phyloP scores from a whole-genome alignment of 169 alveolate genomes.

The Eimeria praecox region DNA sequence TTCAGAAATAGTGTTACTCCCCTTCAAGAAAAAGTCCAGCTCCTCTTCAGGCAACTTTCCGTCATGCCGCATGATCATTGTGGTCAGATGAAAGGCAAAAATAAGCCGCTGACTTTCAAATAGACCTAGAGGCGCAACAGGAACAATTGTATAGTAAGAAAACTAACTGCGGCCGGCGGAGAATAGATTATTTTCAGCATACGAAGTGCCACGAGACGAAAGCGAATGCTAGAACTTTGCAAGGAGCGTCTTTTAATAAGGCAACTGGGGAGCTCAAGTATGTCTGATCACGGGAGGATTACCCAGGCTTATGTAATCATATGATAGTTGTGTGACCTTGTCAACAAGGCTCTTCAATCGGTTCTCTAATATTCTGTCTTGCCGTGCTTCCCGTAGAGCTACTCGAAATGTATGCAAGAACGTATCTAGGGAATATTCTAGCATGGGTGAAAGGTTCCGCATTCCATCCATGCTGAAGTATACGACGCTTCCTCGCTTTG shows the following conservation, averaged over 20 bases:
- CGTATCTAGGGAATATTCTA: conserved; percentile 95
- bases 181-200: background rate
- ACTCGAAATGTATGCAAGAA: conserved; percentile 94
- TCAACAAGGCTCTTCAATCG: conserved; percentile 94
- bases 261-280: background rate
- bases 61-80: conserved; percentile 95
- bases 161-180: background rate
- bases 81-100: conserved; percentile 96
- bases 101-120: conserved; percentile 95
- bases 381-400: conserved; percentile 94
- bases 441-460: conserved; percentile 95
- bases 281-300: background rate
- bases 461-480: conserved; percentile 96
- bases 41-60: conserved; percentile 92
- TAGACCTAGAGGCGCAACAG: conserved; percentile 80
- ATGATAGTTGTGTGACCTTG: conserved; percentile 94
- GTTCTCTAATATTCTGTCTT: conserved; percentile 93
- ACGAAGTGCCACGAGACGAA: background rate
- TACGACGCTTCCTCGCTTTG: conserved; percentile 87
- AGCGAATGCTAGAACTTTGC: background rate
- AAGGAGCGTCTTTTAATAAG: background rate
- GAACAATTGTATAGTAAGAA: background rate
- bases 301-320: conserved; percentile 95
- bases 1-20: conserved; percentile 93
- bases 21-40: conserved; percentile 96